phyloP scores from a whole-genome alignment of 768 basidiomycete species.

The Lactifluus piperatus region DNA sequence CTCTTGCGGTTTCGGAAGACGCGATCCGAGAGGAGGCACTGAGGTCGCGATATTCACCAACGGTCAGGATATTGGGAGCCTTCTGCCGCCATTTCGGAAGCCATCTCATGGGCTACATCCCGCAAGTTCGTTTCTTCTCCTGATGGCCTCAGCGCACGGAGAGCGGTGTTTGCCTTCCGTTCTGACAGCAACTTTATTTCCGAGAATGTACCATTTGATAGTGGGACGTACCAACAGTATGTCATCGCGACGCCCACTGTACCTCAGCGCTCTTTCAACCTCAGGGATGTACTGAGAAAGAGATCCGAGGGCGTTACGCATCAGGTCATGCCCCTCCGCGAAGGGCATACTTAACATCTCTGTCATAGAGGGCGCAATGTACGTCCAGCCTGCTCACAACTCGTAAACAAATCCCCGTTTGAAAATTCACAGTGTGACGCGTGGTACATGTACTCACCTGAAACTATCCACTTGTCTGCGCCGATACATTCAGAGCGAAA shows the following conservation, averaged over 20 bases:
- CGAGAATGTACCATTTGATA: background rate
- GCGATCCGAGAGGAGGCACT: background rate
- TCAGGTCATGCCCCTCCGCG: background rate
- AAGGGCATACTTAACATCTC: conserved; percentile 2
- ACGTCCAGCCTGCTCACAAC: conserved; percentile 9
- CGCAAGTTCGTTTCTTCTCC: background rate
- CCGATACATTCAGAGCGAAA: conserved; percentile 7
- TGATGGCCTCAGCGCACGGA: background rate
- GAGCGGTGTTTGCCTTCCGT: background rate
- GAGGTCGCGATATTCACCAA: background rate
- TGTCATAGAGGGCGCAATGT: conserved; percentile 2
- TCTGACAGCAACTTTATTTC: background rate
- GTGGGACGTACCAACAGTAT: background rate
- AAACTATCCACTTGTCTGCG: conserved; percentile 10
- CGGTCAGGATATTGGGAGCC: background rate
- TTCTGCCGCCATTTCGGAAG: background rate
- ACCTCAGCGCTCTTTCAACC: background rate
- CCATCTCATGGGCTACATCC: background rate
- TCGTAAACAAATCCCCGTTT: background rate
- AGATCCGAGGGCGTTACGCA: conserved; percentile 4
- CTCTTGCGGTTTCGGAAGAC: background rate
- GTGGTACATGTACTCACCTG: background rate
- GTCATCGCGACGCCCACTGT: too few relatives aligned
- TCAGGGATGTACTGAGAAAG: background rate
- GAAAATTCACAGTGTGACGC: too few relatives aligned